Conservation (phyloP, 495 filamentous ascomycete genomes). For the Usnea hakonensis region DNA sequence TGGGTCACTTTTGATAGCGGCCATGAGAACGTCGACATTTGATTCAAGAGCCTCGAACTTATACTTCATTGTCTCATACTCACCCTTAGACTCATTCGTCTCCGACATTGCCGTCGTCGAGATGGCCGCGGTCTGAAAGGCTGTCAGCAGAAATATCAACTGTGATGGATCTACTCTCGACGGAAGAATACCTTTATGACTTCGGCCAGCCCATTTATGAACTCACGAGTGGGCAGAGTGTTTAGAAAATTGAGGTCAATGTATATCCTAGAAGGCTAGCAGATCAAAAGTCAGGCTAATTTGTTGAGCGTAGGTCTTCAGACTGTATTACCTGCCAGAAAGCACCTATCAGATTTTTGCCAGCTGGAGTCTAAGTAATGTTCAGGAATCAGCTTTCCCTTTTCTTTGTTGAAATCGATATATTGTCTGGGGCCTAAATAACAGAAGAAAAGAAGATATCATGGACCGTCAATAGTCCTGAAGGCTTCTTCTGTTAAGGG, state of each 20-base stretch:
- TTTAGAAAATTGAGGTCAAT: conserved; percentile 91
- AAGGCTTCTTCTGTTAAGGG: neutral
- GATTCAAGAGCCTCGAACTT: conserved; percentile 55
- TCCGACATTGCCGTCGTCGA: conserved; percentile 97
- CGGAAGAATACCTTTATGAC: conserved; percentile 62
- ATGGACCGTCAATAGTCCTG: neutral
- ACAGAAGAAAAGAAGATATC: neutral
- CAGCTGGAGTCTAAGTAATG: conserved; percentile 48
- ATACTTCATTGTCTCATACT: neutral
- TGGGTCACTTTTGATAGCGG: conserved; percentile 54
- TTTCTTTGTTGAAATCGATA: neutral
- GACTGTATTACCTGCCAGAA: conserved; percentile 64
- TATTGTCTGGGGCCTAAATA: neutral
- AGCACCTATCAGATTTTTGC: conserved; percentile 92
- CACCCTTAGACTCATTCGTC: conserved; percentile 66
- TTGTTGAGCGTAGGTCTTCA: neutral
- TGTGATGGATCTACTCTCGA: neutral
- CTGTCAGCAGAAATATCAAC: conserved; percentile 7
- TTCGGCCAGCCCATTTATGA: conserved; percentile 98
- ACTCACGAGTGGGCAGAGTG: conserved; percentile 82
- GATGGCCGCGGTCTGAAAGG: conserved; percentile 73
- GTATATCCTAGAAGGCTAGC: conserved; percentile 69
- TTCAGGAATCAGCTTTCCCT: neutral
- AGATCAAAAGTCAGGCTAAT: neutral
- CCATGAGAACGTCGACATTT: conserved; percentile 66